phyloP scores from a whole-genome alignment of 2,329 filamentous ascomycete genomes.

The Chalaropsis ovoidea region DNA sequence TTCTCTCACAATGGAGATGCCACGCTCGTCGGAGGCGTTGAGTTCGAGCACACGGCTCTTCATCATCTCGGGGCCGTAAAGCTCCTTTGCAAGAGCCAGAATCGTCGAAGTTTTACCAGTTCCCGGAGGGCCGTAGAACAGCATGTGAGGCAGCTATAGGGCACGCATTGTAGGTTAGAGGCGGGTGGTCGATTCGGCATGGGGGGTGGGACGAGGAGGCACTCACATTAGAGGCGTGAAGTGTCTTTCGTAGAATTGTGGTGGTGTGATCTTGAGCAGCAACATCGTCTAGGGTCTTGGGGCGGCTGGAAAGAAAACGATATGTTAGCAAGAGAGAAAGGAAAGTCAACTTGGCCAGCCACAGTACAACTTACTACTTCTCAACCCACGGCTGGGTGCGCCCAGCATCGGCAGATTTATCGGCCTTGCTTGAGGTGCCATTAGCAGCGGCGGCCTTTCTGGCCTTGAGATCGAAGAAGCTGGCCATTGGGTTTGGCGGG shows the following conservation, averaged over 20 bases:
- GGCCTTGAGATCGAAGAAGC: conserved; percentile 93
- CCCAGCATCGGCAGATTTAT: conserved; percentile 49
- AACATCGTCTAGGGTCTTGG: conserved; percentile 87
- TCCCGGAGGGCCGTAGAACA: conserved; percentile 95
- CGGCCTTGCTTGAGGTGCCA: conserved; percentile 52
- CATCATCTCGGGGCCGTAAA: conserved; percentile 91
- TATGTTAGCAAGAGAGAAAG: conserved; percentile 23
- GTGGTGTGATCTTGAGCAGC: conserved; percentile 96
- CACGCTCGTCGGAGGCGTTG: conserved; percentile 97
- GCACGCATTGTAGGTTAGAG: conserved; percentile 22
- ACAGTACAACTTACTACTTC: conserved; percentile 65
- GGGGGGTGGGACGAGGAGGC: background rate
- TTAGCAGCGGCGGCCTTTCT: conserved; percentile 65
- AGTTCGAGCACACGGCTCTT: conserved; percentile 93
- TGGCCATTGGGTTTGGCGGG: conserved; percentile 52
- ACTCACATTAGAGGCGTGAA: conserved; percentile 80
- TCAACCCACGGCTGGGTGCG: conserved; percentile 91
- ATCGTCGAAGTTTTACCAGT: conserved; percentile 98
- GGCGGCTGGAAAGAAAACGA: conserved; percentile 52
- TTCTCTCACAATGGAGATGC: conserved; percentile 90
- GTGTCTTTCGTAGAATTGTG: conserved; percentile 77
- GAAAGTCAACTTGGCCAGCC: background rate
- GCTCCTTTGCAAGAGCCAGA: conserved; percentile 89
- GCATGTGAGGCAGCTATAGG: conserved; percentile 84
- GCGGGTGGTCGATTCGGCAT: background rate